Conservation (phyloP, 2,329 filamentous ascomycete species). For the Fusarium nelsonii region DNA sequence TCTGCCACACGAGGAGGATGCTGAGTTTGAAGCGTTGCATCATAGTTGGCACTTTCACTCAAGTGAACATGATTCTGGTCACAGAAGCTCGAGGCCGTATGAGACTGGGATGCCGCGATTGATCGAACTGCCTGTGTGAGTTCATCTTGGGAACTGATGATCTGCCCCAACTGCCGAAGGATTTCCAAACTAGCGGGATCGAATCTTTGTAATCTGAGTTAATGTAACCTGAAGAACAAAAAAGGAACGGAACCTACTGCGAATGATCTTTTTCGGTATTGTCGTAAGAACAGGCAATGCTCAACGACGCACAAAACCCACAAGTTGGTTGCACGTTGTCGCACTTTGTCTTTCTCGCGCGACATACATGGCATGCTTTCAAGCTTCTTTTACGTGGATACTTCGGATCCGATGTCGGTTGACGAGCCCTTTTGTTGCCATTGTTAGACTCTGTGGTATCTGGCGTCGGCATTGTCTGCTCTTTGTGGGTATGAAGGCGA, state of each 20-base stretch:
- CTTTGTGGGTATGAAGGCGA: background rate
- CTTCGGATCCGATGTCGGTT: constrained; percentile 34
- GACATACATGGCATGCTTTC: constrained; percentile 54
- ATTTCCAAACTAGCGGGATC: constrained; percentile 55
- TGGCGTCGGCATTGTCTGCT: background rate
- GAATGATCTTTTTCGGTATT: constrained; percentile 47
- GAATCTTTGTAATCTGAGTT: constrained; percentile 42
- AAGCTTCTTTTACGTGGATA: constrained; percentile 52
- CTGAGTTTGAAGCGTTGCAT: constrained; percentile 1
- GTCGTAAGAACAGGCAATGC: constrained; percentile 52
- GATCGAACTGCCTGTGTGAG: constrained; percentile 33
- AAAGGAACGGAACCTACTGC: constrained; percentile 30
- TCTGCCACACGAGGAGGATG: constrained; percentile 7
- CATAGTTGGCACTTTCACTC: background rate
- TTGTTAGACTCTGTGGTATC: constrained; percentile 2
- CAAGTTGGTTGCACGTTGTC: constrained; percentile 54
- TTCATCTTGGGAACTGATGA: constrained; percentile 41
- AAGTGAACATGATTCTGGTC: background rate
- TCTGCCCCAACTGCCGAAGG: constrained; percentile 44
- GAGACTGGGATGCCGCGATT: constrained; percentile 14
- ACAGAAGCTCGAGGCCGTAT: background rate
- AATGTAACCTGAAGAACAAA: background rate
- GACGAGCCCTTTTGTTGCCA: constrained; percentile 31
- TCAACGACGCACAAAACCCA: constrained; percentile 52
- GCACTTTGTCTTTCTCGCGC: constrained; percentile 54